Percentiles rank a stretch among this genome's conserved stretches.
Evolutionary conservation across 768 basidiomycete genomes (phyloP).

Genomic region (Cystobasidium onofrii): DNA sequence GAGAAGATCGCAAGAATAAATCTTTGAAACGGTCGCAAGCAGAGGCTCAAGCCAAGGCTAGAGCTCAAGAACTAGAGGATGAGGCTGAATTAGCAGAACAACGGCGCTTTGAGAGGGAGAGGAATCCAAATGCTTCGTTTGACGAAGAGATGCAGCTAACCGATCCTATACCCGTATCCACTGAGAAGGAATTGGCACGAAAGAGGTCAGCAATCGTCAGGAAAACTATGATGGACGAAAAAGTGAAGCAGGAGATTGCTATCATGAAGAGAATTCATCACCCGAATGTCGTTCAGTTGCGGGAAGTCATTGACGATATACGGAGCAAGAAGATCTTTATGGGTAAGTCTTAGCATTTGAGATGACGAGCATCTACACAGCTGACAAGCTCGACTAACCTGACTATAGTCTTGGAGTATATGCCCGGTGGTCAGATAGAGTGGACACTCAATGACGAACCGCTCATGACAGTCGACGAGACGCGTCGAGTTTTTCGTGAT

Average conservation of each 20-base stretch:
- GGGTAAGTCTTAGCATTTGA: slow-evolving; percentile 56
- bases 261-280: slow-evolving; percentile 51
- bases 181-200: slow-evolving; percentile 34
- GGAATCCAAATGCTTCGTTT: neutral
- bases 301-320: slow-evolving; percentile 90
- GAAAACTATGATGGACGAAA: slow-evolving; percentile 39
- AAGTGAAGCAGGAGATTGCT: slow-evolving; percentile 50
- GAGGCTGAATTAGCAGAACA: slow-evolving; percentile 7
- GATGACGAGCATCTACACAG: too few species aligned
- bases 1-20: slow-evolving; percentile 34
- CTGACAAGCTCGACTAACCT: too few species aligned
- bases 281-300: slow-evolving; percentile 51
- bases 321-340: slow-evolving; percentile 82
- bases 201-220: neutral
- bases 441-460: slow-evolving; percentile 63
- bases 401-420: slow-evolving; percentile 77
- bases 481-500: slow-evolving; percentile 79
- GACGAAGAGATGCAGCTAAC: slow-evolving; percentile 24
- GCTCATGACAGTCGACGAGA: slow-evolving; percentile 71
- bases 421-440: slow-evolving; percentile 86
- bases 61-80: slow-evolving; percentile 28
- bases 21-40: slow-evolving; percentile 40
- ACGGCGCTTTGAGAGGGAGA: neutral
- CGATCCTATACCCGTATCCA: neutral
- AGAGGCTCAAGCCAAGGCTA: slow-evolving; percentile 14